Evolutionary conservation across 345 rosid species (phyloP).

Genomic region (Eucalyptus decipiens): DNA sequence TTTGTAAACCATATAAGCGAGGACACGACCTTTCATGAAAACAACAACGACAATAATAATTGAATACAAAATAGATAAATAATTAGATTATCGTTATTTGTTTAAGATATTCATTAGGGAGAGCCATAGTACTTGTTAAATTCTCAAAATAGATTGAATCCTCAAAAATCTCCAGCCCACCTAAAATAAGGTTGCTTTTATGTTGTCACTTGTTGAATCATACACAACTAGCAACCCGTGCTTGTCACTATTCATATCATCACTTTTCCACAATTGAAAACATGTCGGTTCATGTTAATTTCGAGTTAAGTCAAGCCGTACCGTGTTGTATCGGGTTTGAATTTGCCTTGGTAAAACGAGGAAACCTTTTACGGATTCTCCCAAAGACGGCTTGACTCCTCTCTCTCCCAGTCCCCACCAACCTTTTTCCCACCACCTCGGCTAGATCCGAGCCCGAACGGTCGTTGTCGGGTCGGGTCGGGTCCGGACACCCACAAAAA

Average conservation of each 20-base stretch:
- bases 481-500: neutral
- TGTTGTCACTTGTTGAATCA: neutral
- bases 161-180: accelerated
- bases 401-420: neutral
- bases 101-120: neutral
- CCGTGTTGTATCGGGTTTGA: neutral
- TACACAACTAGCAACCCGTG: accelerated
- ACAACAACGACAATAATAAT: neutral
- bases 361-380: neutral
- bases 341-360: neutral
- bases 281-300: accelerated
- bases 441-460: neutral
- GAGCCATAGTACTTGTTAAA: neutral
- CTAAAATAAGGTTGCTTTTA: neutral
- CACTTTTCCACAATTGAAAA: neutral
- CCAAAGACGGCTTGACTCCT: neutral
- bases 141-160: neutral
- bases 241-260: neutral
- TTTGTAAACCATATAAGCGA: neutral
- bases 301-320: neutral
- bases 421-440: neutral
- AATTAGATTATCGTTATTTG: neutral
- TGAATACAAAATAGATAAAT: neutral
- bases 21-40: neutral
- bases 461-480: neutral